Evolutionary conservation across 2,329 filamentous ascomycete species (phyloP), one percentile per base, ranked within the genome.

Genomic region (Eutypa lata): DNA sequence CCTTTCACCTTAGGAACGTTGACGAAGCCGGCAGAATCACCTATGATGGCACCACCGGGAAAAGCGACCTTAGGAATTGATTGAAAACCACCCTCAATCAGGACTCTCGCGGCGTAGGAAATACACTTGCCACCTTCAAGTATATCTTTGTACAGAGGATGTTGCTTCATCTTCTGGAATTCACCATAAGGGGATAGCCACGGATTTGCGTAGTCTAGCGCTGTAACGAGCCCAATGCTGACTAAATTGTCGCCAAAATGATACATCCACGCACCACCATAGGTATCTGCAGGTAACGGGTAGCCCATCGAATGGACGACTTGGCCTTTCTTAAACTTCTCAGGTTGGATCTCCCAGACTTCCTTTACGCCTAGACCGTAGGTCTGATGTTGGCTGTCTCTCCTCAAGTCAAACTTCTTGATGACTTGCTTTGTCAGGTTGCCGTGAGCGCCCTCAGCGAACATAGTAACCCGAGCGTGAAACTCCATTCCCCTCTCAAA

Each of bases 401-500:
- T 81, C 56, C 94, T 84, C 55, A 99, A 77, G 66, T 97, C 91
- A 62, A 91, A 99, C 69, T 96, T 96, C 72, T 92, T 94, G 62
- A 91, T 89, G 51, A 97, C 87, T 73, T 97, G 89, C 78, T 99
- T 99, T 49, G 88, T 93, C 72, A 99, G 73, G 73, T 90, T 96
- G 57, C 94, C 94, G 69, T 99, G 94, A 68, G 93, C 97, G 13
- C 94, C 94, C 75, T 99, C 94, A 13, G 83, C 94, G 54, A 99
- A 91, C 51, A 99, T 79, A 37, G 94, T 99, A 48, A 94, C 87
- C 53, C 89, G 81, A 7, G 94, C 93, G 67, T 96, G 91, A 69
- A 99, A 99, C 74, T 96, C 94, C 94, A 99, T 99, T 55, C 94
- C 94, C 56, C 94, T 83, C 78, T 97, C 92, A 66, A 97, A 99